Percentiles rank a stretch among this genome's conserved stretches.
Evolutionary conservation across 257 asterid genomes (phyloP).

Genomic region (Solanum neorickii): DNA sequence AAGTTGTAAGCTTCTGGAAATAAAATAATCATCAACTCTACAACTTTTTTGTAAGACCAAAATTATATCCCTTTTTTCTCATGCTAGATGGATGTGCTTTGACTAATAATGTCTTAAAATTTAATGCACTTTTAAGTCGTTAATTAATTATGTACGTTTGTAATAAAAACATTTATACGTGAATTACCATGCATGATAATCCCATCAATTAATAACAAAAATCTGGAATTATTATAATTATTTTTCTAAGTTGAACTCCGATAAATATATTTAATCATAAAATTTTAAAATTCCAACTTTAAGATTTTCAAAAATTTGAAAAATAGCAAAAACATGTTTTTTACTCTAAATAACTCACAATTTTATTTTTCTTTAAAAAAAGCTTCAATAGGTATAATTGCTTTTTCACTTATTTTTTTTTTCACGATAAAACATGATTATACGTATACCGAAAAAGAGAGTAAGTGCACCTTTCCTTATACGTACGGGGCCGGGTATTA

Average conservation of each 20-base stretch:
- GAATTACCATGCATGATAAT: background rate
- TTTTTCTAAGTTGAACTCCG: too few relatives aligned
- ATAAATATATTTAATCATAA: too few relatives aligned
- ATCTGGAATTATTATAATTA: background rate
- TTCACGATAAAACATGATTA: background rate
- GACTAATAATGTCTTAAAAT: background rate
- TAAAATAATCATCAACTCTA: background rate
- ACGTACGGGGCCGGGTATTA: background rate
- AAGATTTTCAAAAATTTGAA: background rate
- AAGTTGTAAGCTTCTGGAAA: background rate
- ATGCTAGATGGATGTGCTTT: background rate
- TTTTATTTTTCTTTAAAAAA: too few relatives aligned
- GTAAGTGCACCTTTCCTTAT: background rate
- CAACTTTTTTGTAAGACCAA: background rate
- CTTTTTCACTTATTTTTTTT: too few relatives aligned
- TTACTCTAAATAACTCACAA: background rate
- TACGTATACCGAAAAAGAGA: accelerated
- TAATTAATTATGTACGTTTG: background rate
- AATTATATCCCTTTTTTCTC: background rate
- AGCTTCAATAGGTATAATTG: too few relatives aligned
- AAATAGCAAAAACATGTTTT: too few relatives aligned
- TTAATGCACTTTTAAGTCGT: background rate
- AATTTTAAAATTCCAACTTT: background rate
- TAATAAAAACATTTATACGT: background rate
- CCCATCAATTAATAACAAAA: background rate